These are phyloP conservation scores for Circinella umbellata DNA, from an alignment of 371 early-diverging fungal species.

Conservation along the genomic window DNA sequence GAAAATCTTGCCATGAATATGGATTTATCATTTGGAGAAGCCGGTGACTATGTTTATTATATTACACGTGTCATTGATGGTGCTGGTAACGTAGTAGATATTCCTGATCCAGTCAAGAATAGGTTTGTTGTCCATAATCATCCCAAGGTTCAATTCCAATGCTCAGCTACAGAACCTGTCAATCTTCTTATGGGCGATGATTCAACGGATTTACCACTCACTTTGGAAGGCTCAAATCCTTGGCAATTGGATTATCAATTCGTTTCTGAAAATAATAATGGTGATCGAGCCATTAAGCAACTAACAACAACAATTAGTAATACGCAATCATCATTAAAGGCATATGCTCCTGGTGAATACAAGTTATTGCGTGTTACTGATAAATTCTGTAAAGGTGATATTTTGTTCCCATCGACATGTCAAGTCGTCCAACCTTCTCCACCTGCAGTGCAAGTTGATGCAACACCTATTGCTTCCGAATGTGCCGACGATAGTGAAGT, in stretches of 20 bases:
- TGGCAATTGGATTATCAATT: slow-evolving; percentile 36
- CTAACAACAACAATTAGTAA: slow-evolving; percentile 5
- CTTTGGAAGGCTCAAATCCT: slow-evolving; percentile 39
- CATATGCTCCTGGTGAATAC: slow-evolving; percentile 44
- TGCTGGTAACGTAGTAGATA: slow-evolving; percentile 43
- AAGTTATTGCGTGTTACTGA: slow-evolving; percentile 37
- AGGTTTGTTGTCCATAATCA: slow-evolving; percentile 37
- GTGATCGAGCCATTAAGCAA: neutral
- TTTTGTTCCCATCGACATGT: slow-evolving; percentile 47
- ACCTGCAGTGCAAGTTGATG: slow-evolving; percentile 36
- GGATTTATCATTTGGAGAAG: slow-evolving; percentile 35
- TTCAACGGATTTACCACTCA: slow-evolving; percentile 31
- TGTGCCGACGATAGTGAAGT: slow-evolving; percentile 50
- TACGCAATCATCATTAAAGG: slow-evolving; percentile 23
- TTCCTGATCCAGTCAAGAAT: slow-evolving; percentile 13
- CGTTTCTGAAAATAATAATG: neutral
- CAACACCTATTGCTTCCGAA: slow-evolving; percentile 51
- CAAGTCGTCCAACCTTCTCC: slow-evolving; percentile 48
- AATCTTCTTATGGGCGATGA: slow-evolving; percentile 42
- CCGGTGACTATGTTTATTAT: slow-evolving; percentile 31
- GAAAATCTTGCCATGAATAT: slow-evolving; percentile 33
- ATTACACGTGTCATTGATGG: slow-evolving; percentile 44
- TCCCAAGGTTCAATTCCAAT: slow-evolving; percentile 42
- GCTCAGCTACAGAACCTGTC: slow-evolving; percentile 39
- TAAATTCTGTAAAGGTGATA: slow-evolving; percentile 42